Evolutionary conservation across 1,284 basidiomycete species (phyloP), one percentile per base, ranked within the genome.

Genomic region (Pterulicium gracile): DNA sequence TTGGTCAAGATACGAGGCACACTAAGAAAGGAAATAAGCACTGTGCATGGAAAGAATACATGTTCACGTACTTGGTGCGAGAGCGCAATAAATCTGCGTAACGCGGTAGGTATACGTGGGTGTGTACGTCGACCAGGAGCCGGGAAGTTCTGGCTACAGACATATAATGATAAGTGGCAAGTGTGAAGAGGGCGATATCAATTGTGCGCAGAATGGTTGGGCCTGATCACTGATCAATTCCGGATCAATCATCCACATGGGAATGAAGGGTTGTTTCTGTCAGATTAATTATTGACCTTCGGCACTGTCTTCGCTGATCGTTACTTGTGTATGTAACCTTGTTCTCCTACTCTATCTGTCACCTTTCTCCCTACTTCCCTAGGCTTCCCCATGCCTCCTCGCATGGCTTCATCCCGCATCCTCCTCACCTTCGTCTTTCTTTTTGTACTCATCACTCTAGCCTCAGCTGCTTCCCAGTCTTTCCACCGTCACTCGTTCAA

Each of bases 71-170:
- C 27, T 32, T 7, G 27, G 27, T 32, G 36, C 85, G 73, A 35
- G 74, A 68, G 40, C 82, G 73, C 41, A 88, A 65, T 47, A 84
- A 64, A 1, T 75, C 64, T 14, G 78, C 77, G 59, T 88, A 88
- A 43, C 81, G 73, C 4, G 84, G 79, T 20, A 88, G 74, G 58
- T 89, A 91, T 48, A 89, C 75, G 55, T 90, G 88, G 7, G 84
- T 86, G 64, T 90, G 87, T 21, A 90, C 67, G 64, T 89, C 87
- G 43, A 90, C 75, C 40, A 85, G 69, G 17, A 75, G 56, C 52
- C 56, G 15, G 61, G 50, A 50, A n/a, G n/a, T 54, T 56, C 14
- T 17, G n/a, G 19, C 24, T 15, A 46, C 24, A 42, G 19, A 15
- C 22, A 4, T 18, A 36, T 42, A 42, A 44, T 47, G 39, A 51